These are phyloP conservation scores for Cladorrhinum sp. DNA, from an alignment of 2,329 filamentous ascomycete genomes.

Conservation along the genomic window DNA sequence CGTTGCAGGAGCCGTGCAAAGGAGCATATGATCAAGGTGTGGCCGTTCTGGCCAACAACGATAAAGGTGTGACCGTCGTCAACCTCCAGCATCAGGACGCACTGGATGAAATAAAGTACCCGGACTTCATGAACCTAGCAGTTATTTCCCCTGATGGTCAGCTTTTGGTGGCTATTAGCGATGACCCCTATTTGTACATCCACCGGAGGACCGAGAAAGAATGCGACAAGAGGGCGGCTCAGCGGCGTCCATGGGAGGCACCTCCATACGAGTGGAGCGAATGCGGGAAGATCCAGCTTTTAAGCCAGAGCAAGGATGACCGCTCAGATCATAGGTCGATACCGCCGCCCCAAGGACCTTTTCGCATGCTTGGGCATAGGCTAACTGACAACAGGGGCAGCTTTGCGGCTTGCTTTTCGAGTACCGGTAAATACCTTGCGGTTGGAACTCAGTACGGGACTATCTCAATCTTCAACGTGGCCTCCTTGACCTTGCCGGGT, in stretches of 20 bases:
- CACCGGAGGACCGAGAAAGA: constrained; percentile 56
- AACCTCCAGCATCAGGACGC: constrained; percentile 64
- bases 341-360: not conserved
- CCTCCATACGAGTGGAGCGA: constrained; percentile 48
- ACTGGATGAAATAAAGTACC: constrained; percentile 69
- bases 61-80: constrained; percentile 83
- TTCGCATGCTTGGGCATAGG: not conserved
- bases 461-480: constrained; percentile 70
- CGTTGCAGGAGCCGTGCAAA: constrained; percentile 28
- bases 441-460: constrained; percentile 78
- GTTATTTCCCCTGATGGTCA: constrained; percentile 88
- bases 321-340: constrained; percentile 48
- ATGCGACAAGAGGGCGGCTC: constrained; percentile 23
- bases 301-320: constrained; percentile 56
- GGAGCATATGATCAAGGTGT: constrained; percentile 52
- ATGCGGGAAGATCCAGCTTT: constrained; percentile 53
- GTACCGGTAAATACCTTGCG: constrained; percentile 67
- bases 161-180: constrained; percentile 78
- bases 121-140: constrained; percentile 88
- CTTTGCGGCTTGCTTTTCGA: constrained; percentile 76
- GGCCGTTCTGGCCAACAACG: constrained; percentile 85
- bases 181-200: constrained; percentile 82
- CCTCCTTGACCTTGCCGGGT: constrained; percentile 42
- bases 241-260: constrained; percentile 20
- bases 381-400: constrained; percentile 54